These are phyloP conservation scores for Daldinia sp. DNA, from an alignment of 2,329 filamentous ascomycete species.

Conservation along the genomic window DNA sequence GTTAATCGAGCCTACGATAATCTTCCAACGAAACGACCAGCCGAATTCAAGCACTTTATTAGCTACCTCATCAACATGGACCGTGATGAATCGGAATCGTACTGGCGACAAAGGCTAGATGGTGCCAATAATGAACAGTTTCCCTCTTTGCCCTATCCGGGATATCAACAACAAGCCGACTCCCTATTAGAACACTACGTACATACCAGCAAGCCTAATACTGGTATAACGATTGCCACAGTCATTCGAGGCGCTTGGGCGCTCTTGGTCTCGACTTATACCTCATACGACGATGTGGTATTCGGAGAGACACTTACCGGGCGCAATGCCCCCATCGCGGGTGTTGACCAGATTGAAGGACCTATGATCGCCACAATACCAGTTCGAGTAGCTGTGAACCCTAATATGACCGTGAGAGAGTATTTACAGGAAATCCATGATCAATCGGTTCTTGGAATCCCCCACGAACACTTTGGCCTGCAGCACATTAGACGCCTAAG, in stretches of 20 bases:
- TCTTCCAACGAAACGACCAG: slow-evolving; percentile 46
- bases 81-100: slow-evolving; percentile 51
- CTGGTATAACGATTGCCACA: slow-evolving; percentile 61
- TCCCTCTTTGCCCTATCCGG: slow-evolving; percentile 55
- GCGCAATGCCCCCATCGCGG: slow-evolving; percentile 58
- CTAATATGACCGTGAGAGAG: slow-evolving; percentile 53
- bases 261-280: slow-evolving; percentile 61
- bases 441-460: slow-evolving; percentile 64
- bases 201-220: slow-evolving; percentile 45
- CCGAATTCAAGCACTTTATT: slow-evolving; percentile 60
- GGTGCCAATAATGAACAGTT: slow-evolving; percentile 58
- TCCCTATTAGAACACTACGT: slow-evolving; percentile 63
- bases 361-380: slow-evolving; percentile 70
- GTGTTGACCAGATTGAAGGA: slow-evolving; percentile 63
- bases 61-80: slow-evolving; percentile 55
- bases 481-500: slow-evolving; percentile 67
- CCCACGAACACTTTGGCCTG: slow-evolving; percentile 70
- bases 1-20: slow-evolving; percentile 56
- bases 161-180: slow-evolving; percentile 60
- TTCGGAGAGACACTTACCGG: slow-evolving; percentile 69
- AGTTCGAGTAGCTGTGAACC: slow-evolving; percentile 58
- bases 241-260: slow-evolving; percentile 68
- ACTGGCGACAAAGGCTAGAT: slow-evolving; percentile 57
- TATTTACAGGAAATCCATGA: slow-evolving; percentile 66
- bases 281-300: slow-evolving; percentile 60